phyloP scores from a whole-genome alignment of 306 rosid genomes.

The Nissolia schottii region DNA sequence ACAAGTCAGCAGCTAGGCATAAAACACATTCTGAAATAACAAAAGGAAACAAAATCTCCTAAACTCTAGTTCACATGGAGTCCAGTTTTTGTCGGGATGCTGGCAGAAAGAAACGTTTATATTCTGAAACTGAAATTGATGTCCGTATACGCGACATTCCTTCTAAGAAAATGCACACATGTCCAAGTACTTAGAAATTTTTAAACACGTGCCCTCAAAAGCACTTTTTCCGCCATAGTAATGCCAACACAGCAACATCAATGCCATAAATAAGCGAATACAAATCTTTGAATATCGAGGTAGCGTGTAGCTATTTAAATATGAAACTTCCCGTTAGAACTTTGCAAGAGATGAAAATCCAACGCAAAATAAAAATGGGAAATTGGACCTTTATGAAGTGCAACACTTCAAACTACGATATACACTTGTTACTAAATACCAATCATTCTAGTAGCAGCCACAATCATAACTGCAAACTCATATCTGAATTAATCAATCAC shows the following conservation, averaged over 20 bases:
- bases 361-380: not conserved
- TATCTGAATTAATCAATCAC: conserved; percentile 16
- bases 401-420: conserved; percentile 16
- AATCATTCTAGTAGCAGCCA: conserved; percentile 1
- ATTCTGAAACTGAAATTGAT: not conserved
- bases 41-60: conserved; percentile 11
- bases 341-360: not conserved
- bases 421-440: not conserved
- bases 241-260: not conserved
- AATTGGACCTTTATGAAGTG: not conserved
- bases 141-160: not conserved
- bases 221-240: not conserved
- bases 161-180: not conserved
- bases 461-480: conserved; percentile 1
- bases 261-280: not conserved
- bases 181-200: not conserved
- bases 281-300: not conserved
- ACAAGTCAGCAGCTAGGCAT: not conserved
- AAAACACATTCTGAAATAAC: not conserved
- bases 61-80: not conserved
- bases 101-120: not conserved
- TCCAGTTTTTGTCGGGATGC: not conserved
- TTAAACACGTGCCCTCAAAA: conserved; percentile 18
- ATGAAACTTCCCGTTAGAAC: not conserved
- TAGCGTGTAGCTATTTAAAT: not conserved